These are phyloP conservation scores for Petunia axillaris DNA, from an alignment of 257 asterid species.

Conservation along the genomic window DNA sequence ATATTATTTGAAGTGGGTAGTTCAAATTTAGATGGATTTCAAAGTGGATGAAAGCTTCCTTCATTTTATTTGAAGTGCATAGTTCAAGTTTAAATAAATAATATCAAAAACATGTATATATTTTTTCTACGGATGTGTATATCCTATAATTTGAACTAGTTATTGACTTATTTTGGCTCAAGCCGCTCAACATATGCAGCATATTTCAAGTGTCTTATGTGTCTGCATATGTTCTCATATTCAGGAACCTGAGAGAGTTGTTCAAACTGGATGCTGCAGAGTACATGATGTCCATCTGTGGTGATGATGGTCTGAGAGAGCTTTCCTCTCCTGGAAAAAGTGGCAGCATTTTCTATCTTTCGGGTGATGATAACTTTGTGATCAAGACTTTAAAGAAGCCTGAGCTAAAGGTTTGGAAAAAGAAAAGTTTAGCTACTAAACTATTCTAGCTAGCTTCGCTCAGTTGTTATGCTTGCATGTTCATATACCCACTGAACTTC, in stretches of 20 bases:
- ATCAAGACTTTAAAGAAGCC: constrained; percentile 79
- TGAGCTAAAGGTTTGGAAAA: constrained; percentile 76
- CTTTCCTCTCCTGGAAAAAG: constrained; percentile 96
- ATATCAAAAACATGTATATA: too few relatives aligned
- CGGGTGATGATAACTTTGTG: constrained; percentile 89
- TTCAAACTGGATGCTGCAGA: constrained; percentile 93
- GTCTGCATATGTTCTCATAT: constrained; percentile 38
- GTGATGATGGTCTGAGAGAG: constrained; percentile 88
- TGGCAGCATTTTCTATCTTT: constrained; percentile 90
- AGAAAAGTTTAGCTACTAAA: neutral
- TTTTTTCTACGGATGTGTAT: too few relatives aligned
- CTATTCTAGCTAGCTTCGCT: neutral
- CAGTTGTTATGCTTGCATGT: too few relatives aligned
- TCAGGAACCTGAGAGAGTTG: constrained; percentile 93
- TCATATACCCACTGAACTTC: neutral
- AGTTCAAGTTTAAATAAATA: too few relatives aligned
- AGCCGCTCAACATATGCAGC: neutral
- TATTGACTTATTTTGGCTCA: neutral
- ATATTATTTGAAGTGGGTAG: too few relatives aligned
- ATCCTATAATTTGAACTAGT: too few relatives aligned
- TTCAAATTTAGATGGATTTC: too few relatives aligned
- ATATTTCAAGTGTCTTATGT: constrained; percentile 27
- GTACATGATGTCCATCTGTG: constrained; percentile 97
- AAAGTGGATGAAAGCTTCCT: too few relatives aligned
- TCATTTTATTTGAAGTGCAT: too few relatives aligned